Evolutionary conservation across 805 yeast species (phyloP), one percentile per base, ranked within the genome.

Genomic region (Tetrapisispora phaffii): DNA sequence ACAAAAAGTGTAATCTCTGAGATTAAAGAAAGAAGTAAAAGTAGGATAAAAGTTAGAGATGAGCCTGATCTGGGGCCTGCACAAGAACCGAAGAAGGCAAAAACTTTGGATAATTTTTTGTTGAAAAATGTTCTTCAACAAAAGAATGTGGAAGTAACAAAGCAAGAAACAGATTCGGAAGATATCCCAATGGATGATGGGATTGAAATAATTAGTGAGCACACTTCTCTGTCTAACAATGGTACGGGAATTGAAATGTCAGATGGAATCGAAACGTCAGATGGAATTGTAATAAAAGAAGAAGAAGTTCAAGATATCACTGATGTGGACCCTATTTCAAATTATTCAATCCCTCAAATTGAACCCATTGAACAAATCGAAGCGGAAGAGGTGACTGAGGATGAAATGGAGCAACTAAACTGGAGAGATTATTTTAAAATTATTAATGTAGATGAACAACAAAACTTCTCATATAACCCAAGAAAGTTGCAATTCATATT

Each of bases 341-440:
- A 37, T 34, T 15, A 23, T 7, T 19, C 39, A n/a, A 24, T 20
- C 9, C 32, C 21, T 3, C 21, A 23, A 4, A 32, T 16, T 6
- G 29, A 34, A 9, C 26, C 19, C 20, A 10, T n/a, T 34, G 42
- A 21, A 39, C 12, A 34, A 12, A 20, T 34, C 4, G 37, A 34
- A 16, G 17, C 34, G 5, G 38, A 34, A 9, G 34, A 32, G 15
- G 40, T 34, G 9, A 58, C 55, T 34, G 54, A 39, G 58, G 63
- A 58, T 35, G 49, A 37, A 5, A 7, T 20, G 9, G 41, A 45
- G 19, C 38, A 28, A 17, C 47, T 85, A 29, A 72, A 79, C 39
- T 86, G 95, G 95, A 66, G 68, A 42, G 88, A 84, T 49, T 84
- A 79, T 58, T 84, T 82, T 63, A 75, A 72, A 51, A 66, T 82